These are phyloP conservation scores for Papiliotrema laurentii DNA, from an alignment of 1,284 basidiomycete species.

Conservation along the genomic window DNA sequence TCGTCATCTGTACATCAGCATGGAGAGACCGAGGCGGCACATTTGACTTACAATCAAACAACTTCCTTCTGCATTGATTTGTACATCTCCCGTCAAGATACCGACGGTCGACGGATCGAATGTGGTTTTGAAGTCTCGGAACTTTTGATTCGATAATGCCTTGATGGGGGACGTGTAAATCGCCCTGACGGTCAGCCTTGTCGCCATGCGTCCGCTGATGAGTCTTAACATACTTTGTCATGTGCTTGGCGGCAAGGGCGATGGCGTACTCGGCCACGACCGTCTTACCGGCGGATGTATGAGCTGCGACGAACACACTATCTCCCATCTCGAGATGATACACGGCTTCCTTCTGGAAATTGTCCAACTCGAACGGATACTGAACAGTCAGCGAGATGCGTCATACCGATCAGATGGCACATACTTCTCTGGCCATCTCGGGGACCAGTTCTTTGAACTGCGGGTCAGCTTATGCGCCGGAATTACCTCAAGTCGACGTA, in stretches of 20 bases:
- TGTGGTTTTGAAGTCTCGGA: constrained; percentile 95
- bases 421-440: constrained; percentile 45
- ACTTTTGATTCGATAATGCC: constrained; percentile 98
- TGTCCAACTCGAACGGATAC: constrained; percentile 83
- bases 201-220: not conserved
- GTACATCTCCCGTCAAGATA: constrained; percentile 97
- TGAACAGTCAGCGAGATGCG: constrained; percentile 30
- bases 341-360: constrained; percentile 95
- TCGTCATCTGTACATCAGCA: constrained; percentile 65
- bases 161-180: constrained; percentile 99
- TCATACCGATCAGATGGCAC: constrained; percentile 2
- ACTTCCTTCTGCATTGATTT: constrained; percentile 96
- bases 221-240: constrained; percentile 86
- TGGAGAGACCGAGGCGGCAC: not conserved
- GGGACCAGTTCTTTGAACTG: constrained; percentile 50
- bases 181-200: constrained; percentile 56
- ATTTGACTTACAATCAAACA: constrained; percentile 68
- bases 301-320: constrained; percentile 97
- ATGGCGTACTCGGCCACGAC: constrained; percentile 99
- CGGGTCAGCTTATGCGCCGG: not conserved
- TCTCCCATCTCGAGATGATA: constrained; percentile 97
- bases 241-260: constrained; percentile 91
- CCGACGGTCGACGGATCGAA: constrained; percentile 90
- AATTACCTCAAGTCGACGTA: constrained; percentile 13
- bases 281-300: constrained; percentile 99